Base-by-base conservation (phyloP, 805 yeast species). In the Debaryomyces maramus region DNA sequence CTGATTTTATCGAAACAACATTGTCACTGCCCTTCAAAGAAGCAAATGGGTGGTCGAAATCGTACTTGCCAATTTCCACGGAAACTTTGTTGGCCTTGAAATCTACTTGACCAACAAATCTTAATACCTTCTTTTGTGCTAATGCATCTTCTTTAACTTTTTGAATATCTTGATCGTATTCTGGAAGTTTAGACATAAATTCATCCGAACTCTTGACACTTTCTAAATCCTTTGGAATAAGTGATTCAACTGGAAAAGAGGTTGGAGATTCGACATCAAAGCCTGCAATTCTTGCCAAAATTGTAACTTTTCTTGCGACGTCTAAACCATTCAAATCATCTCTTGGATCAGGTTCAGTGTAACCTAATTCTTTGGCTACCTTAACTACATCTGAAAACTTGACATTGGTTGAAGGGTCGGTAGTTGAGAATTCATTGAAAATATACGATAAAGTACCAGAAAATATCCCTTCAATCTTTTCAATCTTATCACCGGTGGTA, bases 281-380 rank as follows among this genome's bases (percentile, higher is more conserved):
- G 3, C 99, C 99, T 11, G 97, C 76, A 39, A 93, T 77, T 74
- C 99, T 85, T 34, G 97, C 96, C 47, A 93, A 78, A 50, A 93
- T 93, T 18, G 99, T 89, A 21, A 93, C 97, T 67, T 93, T 93
- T 77, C 99, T 85, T 32, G 99, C 99, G 45, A 93, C 97, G 60
- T 93, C 99, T 61, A 93, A 77, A 39, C 99, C 99, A 65, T 91
- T 93, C 65, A 93, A 79, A 62, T 93, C 99, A 64, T 93, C 99
- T 70, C 99, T 84, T 65, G 99, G 99, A 65, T 93, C 99, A 36
- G 99, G 99, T 70, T 93, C 99, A 30, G 97, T 91, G 77, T 88
- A 93, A 37, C 99, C 99, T 50, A 88, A 73, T 38, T 81, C 67
- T 69, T 91, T 91, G 38, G 99, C 99, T 34, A 81, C 81, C 47